Evolutionary conservation across 768 basidiomycete species (phyloP).

Genomic region (Rhodotorula babjevae): DNA sequence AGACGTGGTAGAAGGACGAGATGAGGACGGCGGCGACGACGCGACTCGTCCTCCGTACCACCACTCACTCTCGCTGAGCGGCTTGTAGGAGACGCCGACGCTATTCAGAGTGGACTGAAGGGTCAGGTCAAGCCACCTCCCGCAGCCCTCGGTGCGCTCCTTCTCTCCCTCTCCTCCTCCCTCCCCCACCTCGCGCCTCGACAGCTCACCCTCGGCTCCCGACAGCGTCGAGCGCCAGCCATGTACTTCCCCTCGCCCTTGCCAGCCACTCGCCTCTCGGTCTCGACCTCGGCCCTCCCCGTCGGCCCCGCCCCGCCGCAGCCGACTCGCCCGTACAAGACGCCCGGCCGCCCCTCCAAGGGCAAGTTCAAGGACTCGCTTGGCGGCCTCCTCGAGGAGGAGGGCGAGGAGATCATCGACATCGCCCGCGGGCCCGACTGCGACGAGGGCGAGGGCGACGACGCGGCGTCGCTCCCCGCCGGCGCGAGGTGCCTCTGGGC

Average conservation of each 20-base stretch:
- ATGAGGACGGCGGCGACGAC: no score
- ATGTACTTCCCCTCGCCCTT: constrained; percentile 39
- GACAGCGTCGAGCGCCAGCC: no score
- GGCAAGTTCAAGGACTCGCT: constrained; percentile 32
- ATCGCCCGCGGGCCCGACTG: constrained; percentile 13
- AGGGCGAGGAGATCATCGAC: constrained; percentile 33
- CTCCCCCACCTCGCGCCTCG: background rate
- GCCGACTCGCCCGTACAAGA: constrained; percentile 11
- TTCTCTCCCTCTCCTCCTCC: no score
- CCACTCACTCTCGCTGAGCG: no score
- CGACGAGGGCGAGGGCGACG: background rate
- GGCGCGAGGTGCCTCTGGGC: constrained; percentile 17
- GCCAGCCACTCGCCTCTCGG: constrained; percentile 31
- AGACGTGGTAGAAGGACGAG: no score
- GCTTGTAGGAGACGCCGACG: no score
- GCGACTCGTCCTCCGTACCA: no score
- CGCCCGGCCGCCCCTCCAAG: constrained; percentile 15
- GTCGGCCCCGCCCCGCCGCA: constrained; percentile 16
- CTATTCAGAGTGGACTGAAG: no score
- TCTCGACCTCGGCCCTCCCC: constrained; percentile 32
- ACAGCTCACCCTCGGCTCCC: background rate
- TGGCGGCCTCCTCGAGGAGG: constrained; percentile 37
- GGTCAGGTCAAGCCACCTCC: no score
- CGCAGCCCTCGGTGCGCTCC: no score
- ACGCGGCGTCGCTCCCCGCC: background rate